Conservation (phyloP, 169 alveolate species). For the Plasmodium adleri region DNA sequence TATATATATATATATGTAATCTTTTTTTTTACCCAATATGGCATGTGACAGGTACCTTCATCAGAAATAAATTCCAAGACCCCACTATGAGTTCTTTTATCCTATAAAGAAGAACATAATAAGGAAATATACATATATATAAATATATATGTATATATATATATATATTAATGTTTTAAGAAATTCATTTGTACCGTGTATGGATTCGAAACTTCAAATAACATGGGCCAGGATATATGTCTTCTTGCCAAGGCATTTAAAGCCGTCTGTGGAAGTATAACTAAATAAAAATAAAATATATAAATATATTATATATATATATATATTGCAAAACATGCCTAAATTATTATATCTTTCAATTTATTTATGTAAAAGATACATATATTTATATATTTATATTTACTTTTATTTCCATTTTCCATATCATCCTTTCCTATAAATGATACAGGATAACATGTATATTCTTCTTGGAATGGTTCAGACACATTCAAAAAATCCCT, state of each 20-base stretch:
- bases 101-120: constrained; percentile 20
- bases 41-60: constrained; percentile 94
- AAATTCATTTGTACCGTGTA: constrained; percentile 39
- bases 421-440: constrained; percentile 89
- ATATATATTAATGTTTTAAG: neutral
- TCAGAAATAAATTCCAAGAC: constrained; percentile 95
- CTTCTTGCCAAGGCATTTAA: constrained; percentile 89
- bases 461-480: constrained; percentile 80
- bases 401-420: constrained; percentile 90
- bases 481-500: constrained; percentile 59
- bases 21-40: constrained; percentile 90
- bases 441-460: constrained; percentile 90
- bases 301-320: neutral
- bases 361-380: neutral
- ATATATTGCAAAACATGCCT: neutral
- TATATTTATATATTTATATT: neutral
- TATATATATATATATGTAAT: neutral
- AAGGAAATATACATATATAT: neutral
- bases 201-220: constrained; percentile 87
- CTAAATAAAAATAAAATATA: constrained; percentile 30
- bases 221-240: constrained; percentile 92
- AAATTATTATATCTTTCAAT: too few relatives aligned
- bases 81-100: constrained; percentile 92
- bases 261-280: constrained; percentile 89
- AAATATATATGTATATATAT: too few relatives aligned